These are phyloP conservation scores for Neonectria sp. DNA, from an alignment of 2,329 filamentous ascomycete genomes.

Conservation along the genomic window DNA sequence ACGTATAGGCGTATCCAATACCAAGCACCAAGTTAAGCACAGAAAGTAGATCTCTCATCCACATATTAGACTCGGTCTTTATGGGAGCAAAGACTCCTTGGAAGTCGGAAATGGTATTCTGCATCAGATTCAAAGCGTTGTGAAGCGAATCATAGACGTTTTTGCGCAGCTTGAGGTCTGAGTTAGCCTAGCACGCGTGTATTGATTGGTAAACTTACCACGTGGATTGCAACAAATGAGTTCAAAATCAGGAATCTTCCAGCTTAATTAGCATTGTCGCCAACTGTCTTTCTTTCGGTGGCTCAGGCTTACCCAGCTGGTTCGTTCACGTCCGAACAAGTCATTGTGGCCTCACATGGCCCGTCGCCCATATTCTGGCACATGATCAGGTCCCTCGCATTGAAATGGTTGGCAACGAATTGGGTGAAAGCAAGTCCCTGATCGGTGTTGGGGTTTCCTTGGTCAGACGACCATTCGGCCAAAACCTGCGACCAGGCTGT, in stretches of 20 bases:
- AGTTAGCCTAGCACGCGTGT: background rate
- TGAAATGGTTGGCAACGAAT: background rate
- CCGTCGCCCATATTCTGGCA: background rate
- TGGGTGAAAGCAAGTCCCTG: background rate
- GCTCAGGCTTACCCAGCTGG: background rate
- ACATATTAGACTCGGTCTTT: background rate
- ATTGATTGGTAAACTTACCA: background rate
- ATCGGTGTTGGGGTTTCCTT: background rate
- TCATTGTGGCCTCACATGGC: background rate
- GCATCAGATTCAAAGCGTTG: background rate
- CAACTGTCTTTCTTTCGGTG: background rate
- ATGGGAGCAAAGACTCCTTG: background rate
- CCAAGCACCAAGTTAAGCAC: background rate
- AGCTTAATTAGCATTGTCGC: background rate
- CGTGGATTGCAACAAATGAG: background rate
- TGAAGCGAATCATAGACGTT: background rate
- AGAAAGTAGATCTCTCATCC: background rate
- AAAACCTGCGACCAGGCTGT: background rate
- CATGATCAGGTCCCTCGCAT: conserved; percentile 5
- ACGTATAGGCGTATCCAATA: background rate
- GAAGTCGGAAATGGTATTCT: background rate
- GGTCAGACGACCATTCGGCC: background rate
- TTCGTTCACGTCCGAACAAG: background rate
- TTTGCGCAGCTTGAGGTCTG: background rate
- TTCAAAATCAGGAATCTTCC: background rate